A percentile compares a stretch with the other conserved stretches of the same genome.
Conservation (phyloP, 2,329 filamentous ascomycete genomes). For the Stagonosporopsis tanaceti region DNA sequence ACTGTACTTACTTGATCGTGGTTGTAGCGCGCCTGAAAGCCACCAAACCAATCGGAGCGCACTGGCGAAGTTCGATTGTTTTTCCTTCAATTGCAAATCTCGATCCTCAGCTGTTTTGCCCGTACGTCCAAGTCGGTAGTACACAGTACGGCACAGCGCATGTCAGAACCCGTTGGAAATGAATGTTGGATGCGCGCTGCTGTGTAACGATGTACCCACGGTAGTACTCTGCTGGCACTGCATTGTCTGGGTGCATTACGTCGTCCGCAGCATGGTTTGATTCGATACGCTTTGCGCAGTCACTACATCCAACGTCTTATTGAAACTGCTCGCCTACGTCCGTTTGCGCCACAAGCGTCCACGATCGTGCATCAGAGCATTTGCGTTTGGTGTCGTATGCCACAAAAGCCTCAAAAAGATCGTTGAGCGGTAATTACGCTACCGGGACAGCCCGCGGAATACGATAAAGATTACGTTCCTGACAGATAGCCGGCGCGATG, state of each 20-base stretch:
- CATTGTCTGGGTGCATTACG: constrained; percentile 5
- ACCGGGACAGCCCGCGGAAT: constrained; percentile 8
- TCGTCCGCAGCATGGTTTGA: constrained; percentile 3
- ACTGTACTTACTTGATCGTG: not conserved
- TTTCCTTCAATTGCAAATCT: constrained; percentile 7
- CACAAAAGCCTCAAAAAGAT: constrained; percentile 4
- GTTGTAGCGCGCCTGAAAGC: constrained; percentile 1
- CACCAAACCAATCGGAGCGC: constrained; percentile 2
- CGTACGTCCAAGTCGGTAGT: constrained; percentile 17
- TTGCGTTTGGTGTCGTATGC: constrained; percentile 1
- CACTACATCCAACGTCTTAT: constrained; percentile 7
- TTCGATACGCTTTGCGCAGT: constrained; percentile 1
- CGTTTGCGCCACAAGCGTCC: constrained; percentile 20
- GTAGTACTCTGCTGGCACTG: constrained; percentile 22
- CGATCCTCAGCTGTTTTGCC: constrained; percentile 20
- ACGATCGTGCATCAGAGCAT: constrained; percentile 15
- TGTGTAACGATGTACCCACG: constrained; percentile 34
- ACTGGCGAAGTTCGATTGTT: constrained; percentile 3
- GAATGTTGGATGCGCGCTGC: constrained; percentile 30
- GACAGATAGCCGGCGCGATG: constrained; percentile 8
- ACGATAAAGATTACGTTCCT: constrained; percentile 1
- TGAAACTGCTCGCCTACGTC: constrained; percentile 14
- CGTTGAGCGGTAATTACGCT: not conserved
- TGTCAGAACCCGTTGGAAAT: constrained; percentile 39
- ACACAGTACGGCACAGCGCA: constrained; percentile 31